A percentile compares a stretch with the other conserved stretches of the same genome.
phyloP scores from a whole-genome alignment of 305 asterid species.

The Fraxinus floribunda region DNA sequence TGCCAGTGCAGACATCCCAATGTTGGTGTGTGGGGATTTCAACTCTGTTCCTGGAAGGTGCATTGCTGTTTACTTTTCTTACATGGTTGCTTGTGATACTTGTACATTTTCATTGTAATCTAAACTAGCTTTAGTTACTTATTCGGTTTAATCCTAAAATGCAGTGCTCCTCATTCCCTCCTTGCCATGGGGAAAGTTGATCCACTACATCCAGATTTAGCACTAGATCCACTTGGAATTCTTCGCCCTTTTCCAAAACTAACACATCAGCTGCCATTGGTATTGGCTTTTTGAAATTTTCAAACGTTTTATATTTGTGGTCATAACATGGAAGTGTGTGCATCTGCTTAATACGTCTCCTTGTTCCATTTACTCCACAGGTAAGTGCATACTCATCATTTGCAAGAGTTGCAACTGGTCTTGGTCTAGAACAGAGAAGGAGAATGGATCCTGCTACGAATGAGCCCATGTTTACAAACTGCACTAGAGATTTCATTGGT shows the following conservation, averaged over 20 bases:
- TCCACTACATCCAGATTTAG: conserved; percentile 74
- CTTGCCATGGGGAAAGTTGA: conserved; percentile 97
- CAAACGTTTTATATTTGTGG: not conserved
- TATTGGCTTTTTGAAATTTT: conserved; percentile 22
- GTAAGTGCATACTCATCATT: conserved; percentile 97
- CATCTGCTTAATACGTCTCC: conserved; percentile 8
- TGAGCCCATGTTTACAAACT: conserved; percentile 88
- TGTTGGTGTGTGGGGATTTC: conserved; percentile 98
- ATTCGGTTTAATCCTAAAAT: conserved; percentile 18
- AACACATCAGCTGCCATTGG: conserved; percentile 87
- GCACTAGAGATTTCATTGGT: conserved; percentile 85
- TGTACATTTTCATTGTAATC: not conserved
- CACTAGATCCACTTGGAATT: conserved; percentile 79
- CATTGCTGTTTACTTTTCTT: conserved; percentile 17
- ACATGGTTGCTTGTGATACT: conserved; percentile 1
- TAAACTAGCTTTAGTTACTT: not conserved
- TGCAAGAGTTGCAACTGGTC: conserved; percentile 69
- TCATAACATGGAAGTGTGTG: conserved; percentile 8
- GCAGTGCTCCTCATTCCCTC: conserved; percentile 94
- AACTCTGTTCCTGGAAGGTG: conserved; percentile 91
- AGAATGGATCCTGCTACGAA: conserved; percentile 81
- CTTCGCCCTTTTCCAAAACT: conserved; percentile 66
- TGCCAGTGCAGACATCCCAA: conserved; percentile 89
- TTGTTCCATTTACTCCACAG: conserved; percentile 38
- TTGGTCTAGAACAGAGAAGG: conserved; percentile 78